Percentiles rank a stretch among this genome's conserved stretches.
Evolutionary conservation across 2,329 filamentous ascomycete genomes (phyloP).

Genomic region (Chalara sp.): DNA sequence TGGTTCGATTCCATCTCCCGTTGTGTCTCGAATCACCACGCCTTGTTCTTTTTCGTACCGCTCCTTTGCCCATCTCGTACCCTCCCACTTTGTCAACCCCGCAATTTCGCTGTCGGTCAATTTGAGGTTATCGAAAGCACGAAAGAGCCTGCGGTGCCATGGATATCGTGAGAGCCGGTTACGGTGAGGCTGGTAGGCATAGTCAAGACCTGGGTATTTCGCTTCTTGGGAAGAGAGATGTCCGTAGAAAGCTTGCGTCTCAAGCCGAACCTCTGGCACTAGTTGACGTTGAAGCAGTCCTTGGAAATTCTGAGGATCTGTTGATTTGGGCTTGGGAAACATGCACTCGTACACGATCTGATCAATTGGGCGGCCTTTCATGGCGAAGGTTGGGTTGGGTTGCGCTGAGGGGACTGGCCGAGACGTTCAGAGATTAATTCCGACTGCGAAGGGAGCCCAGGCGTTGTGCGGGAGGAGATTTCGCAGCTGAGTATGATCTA

Average conservation of each 20-base stretch:
- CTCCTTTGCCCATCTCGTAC: conserved; percentile 76
- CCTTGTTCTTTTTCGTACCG: conserved; percentile 72
- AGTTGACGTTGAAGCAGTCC: conserved; percentile 63
- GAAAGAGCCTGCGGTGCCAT: conserved; percentile 71
- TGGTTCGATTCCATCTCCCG: conserved; percentile 58
- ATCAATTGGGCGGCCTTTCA: conserved; percentile 67
- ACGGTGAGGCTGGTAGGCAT: conserved; percentile 65
- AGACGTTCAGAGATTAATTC: too few relatives aligned
- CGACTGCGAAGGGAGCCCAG: too few relatives aligned
- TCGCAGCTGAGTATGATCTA: too few relatives aligned
- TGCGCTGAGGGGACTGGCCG: too few relatives aligned
- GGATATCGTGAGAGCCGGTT: conserved; percentile 71
- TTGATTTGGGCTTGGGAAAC: conserved; percentile 60
- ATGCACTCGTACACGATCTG: conserved; percentile 69
- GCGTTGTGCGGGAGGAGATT: too few relatives aligned
- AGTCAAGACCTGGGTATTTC: conserved; percentile 76
- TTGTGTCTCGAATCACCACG: conserved; percentile 63
- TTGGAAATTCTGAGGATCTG: conserved; percentile 66
- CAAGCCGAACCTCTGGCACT: conserved; percentile 68
- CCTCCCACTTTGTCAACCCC: conserved; percentile 72
- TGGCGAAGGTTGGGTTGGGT: conserved; percentile 29
- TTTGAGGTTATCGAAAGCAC: conserved; percentile 63
- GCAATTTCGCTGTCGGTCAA: conserved; percentile 66
- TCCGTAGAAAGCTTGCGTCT: conserved; percentile 68
- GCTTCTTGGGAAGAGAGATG: conserved; percentile 74